Evolutionary conservation across 1,139 yeast genomes (phyloP).

Genomic region (Zygosaccharomyces sapae): DNA sequence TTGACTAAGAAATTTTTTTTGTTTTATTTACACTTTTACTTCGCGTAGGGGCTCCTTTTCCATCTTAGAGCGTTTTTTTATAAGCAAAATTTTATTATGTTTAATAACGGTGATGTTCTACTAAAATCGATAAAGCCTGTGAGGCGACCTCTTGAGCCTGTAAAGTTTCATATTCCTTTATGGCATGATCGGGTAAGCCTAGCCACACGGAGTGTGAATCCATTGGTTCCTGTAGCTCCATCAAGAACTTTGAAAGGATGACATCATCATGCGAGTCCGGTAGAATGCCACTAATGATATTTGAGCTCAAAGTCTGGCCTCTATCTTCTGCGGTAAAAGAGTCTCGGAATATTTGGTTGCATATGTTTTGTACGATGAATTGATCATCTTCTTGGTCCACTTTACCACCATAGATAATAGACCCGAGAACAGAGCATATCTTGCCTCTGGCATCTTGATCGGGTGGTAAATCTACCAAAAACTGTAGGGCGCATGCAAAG

Average conservation of each 20-base stretch:
- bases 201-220: constrained; percentile 17
- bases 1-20: background rate
- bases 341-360: constrained; percentile 12
- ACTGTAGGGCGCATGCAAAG: constrained; percentile 45
- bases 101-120: background rate
- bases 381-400: constrained; percentile 49
- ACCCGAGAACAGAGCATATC: constrained; percentile 47
- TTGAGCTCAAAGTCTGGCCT: constrained; percentile 1
- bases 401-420: constrained; percentile 72
- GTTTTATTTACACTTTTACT: background rate
- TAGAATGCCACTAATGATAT: constrained; percentile 14
- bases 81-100: background rate
- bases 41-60: background rate
- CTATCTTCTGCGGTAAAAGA: background rate
- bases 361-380: constrained; percentile 10
- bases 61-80: background rate
- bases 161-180: constrained; percentile 14
- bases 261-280: constrained; percentile 3
- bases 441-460: constrained; percentile 9
- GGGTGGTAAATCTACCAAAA: constrained; percentile 15
- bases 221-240: constrained; percentile 9
- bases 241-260: constrained; percentile 8
- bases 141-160: constrained; percentile 10
- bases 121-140: constrained; percentile 1
- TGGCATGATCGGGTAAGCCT: constrained; percentile 15